Evolutionary conservation across 495 filamentous ascomycete species (phyloP).

Genomic region (Neurospora cerealis): DNA sequence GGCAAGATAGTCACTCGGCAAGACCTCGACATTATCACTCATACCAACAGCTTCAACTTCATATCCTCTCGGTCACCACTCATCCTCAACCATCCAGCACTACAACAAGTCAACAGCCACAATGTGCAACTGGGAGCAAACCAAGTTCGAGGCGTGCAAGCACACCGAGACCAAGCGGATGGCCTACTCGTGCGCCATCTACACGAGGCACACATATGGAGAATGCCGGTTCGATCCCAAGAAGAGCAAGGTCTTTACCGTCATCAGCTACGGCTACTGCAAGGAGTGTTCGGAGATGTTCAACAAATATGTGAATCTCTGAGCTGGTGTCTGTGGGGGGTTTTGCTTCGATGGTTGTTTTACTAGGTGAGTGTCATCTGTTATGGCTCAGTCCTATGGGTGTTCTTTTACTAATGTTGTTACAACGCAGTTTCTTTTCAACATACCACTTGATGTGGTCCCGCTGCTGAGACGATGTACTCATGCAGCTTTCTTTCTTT

Average conservation of each 20-base stretch:
- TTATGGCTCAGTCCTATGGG: not conserved
- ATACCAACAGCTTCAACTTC: not conserved
- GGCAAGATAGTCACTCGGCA: not conserved
- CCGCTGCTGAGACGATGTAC: not conserved
- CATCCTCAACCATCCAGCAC: not conserved
- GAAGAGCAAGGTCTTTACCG: conserved; percentile 4
- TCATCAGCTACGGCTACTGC: conserved; percentile 12
- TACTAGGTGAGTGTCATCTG: not conserved
- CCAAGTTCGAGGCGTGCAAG: conserved; percentile 5
- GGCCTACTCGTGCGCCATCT: conserved; percentile 14
- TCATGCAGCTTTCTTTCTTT: not conserved
- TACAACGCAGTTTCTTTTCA: not conserved
- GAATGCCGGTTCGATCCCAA: conserved; percentile 8
- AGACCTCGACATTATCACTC: not conserved
- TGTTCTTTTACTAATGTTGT: not conserved
- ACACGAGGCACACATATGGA: conserved; percentile 11
- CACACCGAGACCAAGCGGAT: conserved; percentile 5
- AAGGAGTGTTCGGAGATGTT: not conserved
- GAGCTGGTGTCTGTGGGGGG: not conserved
- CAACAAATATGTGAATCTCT: not conserved
- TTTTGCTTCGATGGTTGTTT: not conserved
- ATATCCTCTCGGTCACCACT: not conserved
- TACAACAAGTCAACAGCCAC: not conserved
- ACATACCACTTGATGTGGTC: not conserved
- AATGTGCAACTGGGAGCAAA: conserved; percentile 15